Conservation (phyloP, 176 grass and related monocot genomes). For the Guadua angustifolia region DNA sequence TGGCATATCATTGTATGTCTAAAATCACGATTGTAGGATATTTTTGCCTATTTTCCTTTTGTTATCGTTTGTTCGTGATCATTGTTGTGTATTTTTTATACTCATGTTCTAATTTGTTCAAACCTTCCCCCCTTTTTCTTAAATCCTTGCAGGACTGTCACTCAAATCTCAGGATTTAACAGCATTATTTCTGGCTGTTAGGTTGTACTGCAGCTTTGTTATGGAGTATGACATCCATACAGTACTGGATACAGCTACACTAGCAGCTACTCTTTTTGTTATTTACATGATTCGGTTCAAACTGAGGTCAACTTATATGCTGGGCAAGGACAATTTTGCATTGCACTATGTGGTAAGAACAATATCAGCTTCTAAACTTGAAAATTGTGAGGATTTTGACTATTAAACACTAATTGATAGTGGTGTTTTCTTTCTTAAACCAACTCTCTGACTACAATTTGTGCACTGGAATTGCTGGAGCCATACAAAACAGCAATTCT, state of each 20-base stretch:
- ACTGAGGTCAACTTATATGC: constrained; percentile 91
- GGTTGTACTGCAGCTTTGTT: constrained; percentile 95
- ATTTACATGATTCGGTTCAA: constrained; percentile 99
- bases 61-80: constrained; percentile 3
- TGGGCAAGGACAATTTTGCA: constrained; percentile 92
- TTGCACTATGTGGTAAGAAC: constrained; percentile 90
- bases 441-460: not conserved
- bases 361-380: constrained; percentile 15
- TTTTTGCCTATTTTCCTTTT: not conserved
- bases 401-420: not conserved
- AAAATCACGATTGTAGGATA: not conserved
- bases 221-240: constrained; percentile 99
- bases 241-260: constrained; percentile 83
- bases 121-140: constrained; percentile 10
- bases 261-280: constrained; percentile 90
- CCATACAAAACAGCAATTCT: not conserved
- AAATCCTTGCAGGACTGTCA: constrained; percentile 73
- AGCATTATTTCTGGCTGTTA: constrained; percentile 93
- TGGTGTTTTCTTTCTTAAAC: not conserved
- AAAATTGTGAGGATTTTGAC: not conserved
- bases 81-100: not conserved
- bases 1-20: not conserved
- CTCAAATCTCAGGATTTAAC: constrained; percentile 96
- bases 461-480: not conserved
- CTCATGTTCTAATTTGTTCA: constrained; percentile 28